Evolutionary conservation across 1,139 yeast genomes (phyloP), one percentile per base, ranked within the genome.

Genomic region (Suhomyces guaymorum): DNA sequence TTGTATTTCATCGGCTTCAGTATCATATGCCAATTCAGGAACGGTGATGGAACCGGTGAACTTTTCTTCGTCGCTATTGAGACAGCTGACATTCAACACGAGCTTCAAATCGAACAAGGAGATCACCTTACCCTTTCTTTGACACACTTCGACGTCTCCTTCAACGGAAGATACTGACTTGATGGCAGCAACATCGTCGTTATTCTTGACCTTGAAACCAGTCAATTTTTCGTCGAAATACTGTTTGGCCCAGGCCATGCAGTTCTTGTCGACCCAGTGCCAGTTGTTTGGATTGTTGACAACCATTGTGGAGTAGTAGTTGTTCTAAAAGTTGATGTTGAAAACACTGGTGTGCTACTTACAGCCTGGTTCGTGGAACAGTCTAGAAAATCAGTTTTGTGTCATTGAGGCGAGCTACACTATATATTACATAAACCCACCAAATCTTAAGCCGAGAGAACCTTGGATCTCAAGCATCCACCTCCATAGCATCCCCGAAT

Each of bases 181-280:
- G 30, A 90, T 70, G 27, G 58, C 55, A 9, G 72, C 80, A 3
- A 57, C 49, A 19, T 63, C 57, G 6, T 55, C 62, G 10, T 52
- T 66, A 7, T 56, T 41, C n/a, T 57, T 54, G 1, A 70, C 75
- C 6, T 59, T 44, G 28, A 79, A 47, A 2, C 82, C 82, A 8
- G 68, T 66, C 26, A 89, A 64, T 34, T 78, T 73, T 30, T 76
- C 74, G 30, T 66, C 61, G 58, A 92, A 86, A 60, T 90, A 92
- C 29, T 75, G 73, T 43, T 80, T 78, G 10, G 96, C 74, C 98
- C 98, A 92, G 44, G 78, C 81, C 42, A 90, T 75, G 65, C 98
- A 92, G 72, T 92, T 92, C 63, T 92, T 92, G 65, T 92, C 97
- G 44, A 92, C 97, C 98, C 98, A 92, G 72, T 92, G 98, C 98